Base-by-base conservation (phyloP, 768 basidiomycete genomes). In the Tephrocybe sp. region DNA sequence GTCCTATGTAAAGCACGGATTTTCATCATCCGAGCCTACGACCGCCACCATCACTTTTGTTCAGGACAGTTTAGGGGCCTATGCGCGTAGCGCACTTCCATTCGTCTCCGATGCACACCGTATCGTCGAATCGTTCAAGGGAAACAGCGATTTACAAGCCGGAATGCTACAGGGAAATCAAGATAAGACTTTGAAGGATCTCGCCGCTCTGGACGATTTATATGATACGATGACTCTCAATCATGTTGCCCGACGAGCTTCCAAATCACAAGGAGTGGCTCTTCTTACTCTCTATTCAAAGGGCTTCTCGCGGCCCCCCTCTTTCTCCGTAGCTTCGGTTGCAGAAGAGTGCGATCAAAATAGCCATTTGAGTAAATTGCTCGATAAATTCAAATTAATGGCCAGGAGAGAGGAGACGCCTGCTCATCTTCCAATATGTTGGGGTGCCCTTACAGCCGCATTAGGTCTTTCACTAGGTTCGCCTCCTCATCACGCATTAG, bases 361-460 rank as follows among this genome's bases (percentile, higher is more conserved):
- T 42, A 45, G 54, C 22, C 58, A 46, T 15, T 65, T 71, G 57
- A 64, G 64, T 19, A 46, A 42, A 15, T 64, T 93, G 25, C 69
- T 94, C 16, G 83, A 90, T 25, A 67, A 67, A 37, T 80, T 90
- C 61, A 95, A 94, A 69, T 66, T 80, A 33, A 68, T 69, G 38
- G 77, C 89, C 2, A 76, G 92, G 47, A 71, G 69, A 24, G 88
- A 84, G 42, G 78, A 79, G 27, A 75, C 78, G 0, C 77, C 73
- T 22, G 95, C 93, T 0, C 95, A 99, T 69, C 75, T 97, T 36
- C 91, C 93, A 0, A 71, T 91, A 13, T 95, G 91, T 65, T 99
- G 93, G 88, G 97, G 90, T 2, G 74, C 90, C 1, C 68, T 99
- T 45, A 88, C 88, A 1, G 86, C 82, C 18, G 83, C 85, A 1